These are phyloP conservation scores for Pelargonium citronellum DNA, from an alignment of 441 rosid species.

Conservation along the genomic window DNA sequence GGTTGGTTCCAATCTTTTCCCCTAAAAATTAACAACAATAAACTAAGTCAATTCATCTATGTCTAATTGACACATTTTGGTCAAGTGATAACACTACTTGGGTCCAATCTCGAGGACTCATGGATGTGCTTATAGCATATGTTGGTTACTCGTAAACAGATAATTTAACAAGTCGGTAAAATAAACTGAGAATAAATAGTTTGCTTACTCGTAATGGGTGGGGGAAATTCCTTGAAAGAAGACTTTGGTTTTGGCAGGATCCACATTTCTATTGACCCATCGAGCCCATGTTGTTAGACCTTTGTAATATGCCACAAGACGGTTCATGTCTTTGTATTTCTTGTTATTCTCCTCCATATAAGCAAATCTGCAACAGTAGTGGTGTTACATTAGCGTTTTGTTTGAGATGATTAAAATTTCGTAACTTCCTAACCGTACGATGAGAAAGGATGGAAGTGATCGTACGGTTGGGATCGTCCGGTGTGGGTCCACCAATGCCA, in stretches of 20 bases:
- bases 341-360: constrained; percentile 46
- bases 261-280: constrained; percentile 49
- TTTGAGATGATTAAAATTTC: too few species aligned
- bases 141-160: too few species aligned
- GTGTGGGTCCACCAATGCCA: constrained; percentile 85
- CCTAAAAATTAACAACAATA: constrained; percentile 19
- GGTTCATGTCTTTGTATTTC: constrained; percentile 54
- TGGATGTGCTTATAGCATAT: too few species aligned
- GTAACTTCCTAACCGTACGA: background rate
- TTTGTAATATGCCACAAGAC: constrained; percentile 50
- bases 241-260: constrained; percentile 53
- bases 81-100: too few species aligned
- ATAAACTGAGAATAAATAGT: too few species aligned
- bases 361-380: constrained; percentile 37
- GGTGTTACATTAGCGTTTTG: background rate
- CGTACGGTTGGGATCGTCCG: constrained; percentile 49
- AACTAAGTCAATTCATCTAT: too few species aligned
- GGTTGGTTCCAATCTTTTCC: constrained; percentile 63
- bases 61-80: too few species aligned
- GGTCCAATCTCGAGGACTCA: too few species aligned
- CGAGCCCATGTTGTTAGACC: constrained; percentile 67
- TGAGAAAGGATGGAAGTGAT: too few species aligned
- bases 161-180: too few species aligned
- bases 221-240: constrained; percentile 57
- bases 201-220: constrained; percentile 51